Conservation (phyloP, 352 stramenopile species). For the Paralagenidium karlingii region DNA sequence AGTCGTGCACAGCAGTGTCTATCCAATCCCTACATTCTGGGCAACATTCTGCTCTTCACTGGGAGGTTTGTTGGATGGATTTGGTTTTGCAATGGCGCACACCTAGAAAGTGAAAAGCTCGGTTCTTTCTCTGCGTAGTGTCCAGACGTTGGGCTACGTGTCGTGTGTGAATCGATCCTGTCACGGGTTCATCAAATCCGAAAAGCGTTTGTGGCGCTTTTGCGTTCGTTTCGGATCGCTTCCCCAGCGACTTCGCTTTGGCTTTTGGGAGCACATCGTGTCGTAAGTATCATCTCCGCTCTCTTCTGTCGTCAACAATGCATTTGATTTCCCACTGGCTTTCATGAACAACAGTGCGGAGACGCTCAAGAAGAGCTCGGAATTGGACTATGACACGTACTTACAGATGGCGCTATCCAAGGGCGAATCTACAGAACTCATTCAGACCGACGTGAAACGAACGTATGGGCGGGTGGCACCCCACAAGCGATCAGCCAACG, state of each 20-base stretch:
- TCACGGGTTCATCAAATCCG: constrained; percentile 44
- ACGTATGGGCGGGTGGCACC: constrained; percentile 74
- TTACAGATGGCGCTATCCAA: constrained; percentile 77
- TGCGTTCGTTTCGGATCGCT: constrained; percentile 70
- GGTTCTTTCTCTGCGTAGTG: too few relatives aligned
- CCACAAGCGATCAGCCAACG: constrained; percentile 48
- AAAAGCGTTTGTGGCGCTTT: constrained; percentile 63
- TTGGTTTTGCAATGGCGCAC: background rate
- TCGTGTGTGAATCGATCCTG: constrained; percentile 39
- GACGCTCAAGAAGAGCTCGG: constrained; percentile 28
- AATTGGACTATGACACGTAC: constrained; percentile 76
- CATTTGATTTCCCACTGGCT: background rate
- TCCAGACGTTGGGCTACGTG: constrained; percentile 28
- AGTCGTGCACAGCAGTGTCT: constrained; percentile 28
- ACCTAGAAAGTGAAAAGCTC: background rate
- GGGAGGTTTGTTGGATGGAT: constrained; percentile 25
- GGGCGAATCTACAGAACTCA: constrained; percentile 69
- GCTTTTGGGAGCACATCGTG: constrained; percentile 59
- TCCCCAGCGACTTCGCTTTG: constrained; percentile 31
- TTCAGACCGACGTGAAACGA: constrained; percentile 70
- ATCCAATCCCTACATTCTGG: constrained; percentile 45
- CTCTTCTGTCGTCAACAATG: background rate
- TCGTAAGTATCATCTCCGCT: constrained; percentile 6
- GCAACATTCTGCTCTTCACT: constrained; percentile 60
- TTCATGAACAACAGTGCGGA: constrained; percentile 8